Conservation (phyloP, 2,329 filamentous ascomycete species). For the Aspergillus awamori region DNA sequence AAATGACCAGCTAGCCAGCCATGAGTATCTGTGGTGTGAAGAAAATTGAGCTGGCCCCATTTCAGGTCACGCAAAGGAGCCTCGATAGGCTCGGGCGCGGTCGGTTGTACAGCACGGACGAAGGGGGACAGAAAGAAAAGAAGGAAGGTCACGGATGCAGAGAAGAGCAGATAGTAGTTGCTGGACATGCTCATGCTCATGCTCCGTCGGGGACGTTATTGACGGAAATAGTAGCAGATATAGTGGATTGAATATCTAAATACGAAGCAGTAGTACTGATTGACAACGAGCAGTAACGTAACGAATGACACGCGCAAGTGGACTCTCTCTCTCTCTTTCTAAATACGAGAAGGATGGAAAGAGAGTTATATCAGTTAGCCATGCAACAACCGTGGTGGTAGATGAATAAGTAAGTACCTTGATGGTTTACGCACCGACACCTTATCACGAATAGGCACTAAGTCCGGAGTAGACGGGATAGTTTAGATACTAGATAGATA, state of each 20-base stretch:
- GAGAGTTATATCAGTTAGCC: too few species aligned
- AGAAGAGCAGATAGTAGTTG: background rate
- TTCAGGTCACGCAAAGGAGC: conserved; percentile 81
- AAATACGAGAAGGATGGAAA: too few species aligned
- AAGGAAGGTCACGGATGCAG: conserved; percentile 19
- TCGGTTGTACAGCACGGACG: conserved; percentile 68
- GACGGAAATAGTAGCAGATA: background rate
- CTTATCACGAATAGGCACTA: background rate
- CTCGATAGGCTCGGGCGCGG: conserved; percentile 73
- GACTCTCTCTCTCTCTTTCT: too few species aligned
- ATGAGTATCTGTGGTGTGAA: conserved; percentile 96
- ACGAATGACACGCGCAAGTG: too few species aligned
- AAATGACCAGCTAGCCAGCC: conserved; percentile 95
- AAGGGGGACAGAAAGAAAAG: conserved; percentile 24
- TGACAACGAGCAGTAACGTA: too few species aligned
- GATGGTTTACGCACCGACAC: too few species aligned
- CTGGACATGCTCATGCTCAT: background rate
- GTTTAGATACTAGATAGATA: too few species aligned
- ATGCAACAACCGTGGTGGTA: too few species aligned
- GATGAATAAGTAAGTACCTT: too few species aligned
- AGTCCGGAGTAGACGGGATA: background rate
- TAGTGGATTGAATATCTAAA: too few species aligned
- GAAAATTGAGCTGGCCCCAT: conserved; percentile 94
- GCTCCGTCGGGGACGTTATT: background rate
- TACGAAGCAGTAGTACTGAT: too few species aligned